A percentile compares a stretch with the other conserved stretches of the same genome.
phyloP scores from a whole-genome alignment of 192 early-diverging fungal genomes.

The Coemansia sp. region DNA sequence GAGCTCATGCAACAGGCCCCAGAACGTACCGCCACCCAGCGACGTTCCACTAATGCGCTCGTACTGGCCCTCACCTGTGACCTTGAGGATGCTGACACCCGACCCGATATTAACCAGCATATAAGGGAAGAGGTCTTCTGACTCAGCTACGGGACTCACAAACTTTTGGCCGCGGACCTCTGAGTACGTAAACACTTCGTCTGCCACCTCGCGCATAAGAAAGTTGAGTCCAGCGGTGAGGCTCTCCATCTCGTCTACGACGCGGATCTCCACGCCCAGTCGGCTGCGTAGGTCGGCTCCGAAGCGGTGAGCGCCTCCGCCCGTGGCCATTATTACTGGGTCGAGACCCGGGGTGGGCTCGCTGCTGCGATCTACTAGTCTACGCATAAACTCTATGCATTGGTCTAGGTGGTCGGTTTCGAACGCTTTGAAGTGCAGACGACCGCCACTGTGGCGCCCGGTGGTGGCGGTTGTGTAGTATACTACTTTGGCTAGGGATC shows the following conservation, averaged over 20 bases:
- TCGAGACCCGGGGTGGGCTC: background rate
- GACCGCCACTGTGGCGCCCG: conserved; percentile 58
- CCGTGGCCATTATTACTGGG: conserved; percentile 78
- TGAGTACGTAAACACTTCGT: conserved; percentile 93
- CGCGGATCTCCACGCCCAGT: conserved; percentile 72
- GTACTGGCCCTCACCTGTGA: conserved; percentile 79
- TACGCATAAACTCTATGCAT: conserved; percentile 79
- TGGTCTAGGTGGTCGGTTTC: conserved; percentile 91
- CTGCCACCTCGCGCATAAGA: conserved; percentile 84
- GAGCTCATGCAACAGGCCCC: conserved; percentile 87
- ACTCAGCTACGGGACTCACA: conserved; percentile 37
- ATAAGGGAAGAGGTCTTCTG: conserved; percentile 78
- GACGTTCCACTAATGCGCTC: conserved; percentile 87
- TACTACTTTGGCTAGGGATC: conserved; percentile 73
- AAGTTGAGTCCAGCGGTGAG: conserved; percentile 84
- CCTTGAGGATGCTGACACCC: conserved; percentile 94
- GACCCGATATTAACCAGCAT: conserved; percentile 97
- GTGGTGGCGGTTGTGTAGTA: conserved; percentile 56
- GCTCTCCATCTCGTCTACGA: conserved; percentile 95
- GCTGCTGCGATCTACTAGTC: conserved; percentile 54
- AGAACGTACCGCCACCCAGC: conserved; percentile 93
- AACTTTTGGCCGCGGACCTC: conserved; percentile 70
- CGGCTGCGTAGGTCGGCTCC: conserved; percentile 62
- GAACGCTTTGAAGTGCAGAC: conserved; percentile 90
- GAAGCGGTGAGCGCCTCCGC: conserved; percentile 83